A percentile compares a stretch with the other conserved stretches of the same genome.
phyloP scores from a whole-genome alignment of 257 asterid species.

The Haberlea rhodopensis region DNA sequence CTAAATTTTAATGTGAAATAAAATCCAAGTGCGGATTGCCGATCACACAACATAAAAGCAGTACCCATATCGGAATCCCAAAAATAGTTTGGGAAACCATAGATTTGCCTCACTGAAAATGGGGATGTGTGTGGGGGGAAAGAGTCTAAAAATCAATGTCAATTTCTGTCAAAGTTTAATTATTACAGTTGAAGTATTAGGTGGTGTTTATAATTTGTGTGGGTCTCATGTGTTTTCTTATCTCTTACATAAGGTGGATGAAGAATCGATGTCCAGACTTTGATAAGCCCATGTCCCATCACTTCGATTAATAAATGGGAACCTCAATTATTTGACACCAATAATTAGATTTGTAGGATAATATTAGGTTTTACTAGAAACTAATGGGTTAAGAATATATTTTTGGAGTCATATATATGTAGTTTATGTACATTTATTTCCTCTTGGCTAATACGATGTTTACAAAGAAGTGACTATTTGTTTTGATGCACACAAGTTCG shows the following conservation, averaged over 20 bases:
- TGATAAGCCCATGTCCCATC: constrained; percentile 37
- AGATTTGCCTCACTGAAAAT: constrained; percentile 28
- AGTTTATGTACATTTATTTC: no score
- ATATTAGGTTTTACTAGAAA: neutral
- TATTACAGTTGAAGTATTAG: constrained; percentile 29
- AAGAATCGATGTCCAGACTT: constrained; percentile 43
- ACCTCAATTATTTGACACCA: constrained; percentile 39
- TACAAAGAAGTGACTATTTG: neutral
- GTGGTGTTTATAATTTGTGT: constrained; percentile 24
- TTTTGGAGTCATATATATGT: neutral
- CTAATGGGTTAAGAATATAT: neutral
- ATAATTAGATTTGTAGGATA: constrained; percentile 24
- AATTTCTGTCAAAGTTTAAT: constrained; percentile 27
- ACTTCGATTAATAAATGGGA: constrained; percentile 31
- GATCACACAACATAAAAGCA: neutral
- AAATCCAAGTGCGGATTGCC: no score
- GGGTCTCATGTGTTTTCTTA: constrained; percentile 40
- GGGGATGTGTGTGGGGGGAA: constrained; percentile 12
- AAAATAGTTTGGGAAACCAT: constrained; percentile 10
- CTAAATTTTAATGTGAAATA: neutral
- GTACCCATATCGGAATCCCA: neutral
- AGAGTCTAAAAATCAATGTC: constrained; percentile 32
- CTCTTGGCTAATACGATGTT: no score
- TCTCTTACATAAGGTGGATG: constrained; percentile 33
- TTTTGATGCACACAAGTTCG: neutral